Base-by-base conservation (phyloP, 371 early-diverging fungal genomes). In the Rhizoclosmatium hyalinum region DNA sequence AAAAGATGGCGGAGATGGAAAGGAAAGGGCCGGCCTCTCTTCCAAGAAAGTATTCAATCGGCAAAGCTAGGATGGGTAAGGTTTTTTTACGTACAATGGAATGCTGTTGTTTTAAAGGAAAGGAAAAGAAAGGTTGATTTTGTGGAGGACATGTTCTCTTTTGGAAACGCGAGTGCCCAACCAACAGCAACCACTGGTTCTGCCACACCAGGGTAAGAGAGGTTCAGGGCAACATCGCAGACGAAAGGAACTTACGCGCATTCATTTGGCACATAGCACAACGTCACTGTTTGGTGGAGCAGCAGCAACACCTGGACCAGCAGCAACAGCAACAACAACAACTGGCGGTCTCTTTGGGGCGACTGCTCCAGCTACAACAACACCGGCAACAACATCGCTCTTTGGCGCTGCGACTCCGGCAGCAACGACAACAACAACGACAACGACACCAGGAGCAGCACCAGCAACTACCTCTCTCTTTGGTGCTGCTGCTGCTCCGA, bases 331-430 rank as follows among this genome's bases (percentile, higher is more conserved):
- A 39, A 19, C 61, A 4, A n/a, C 19, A 3, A 19, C 32, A 32
- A 32, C 32, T 47, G 73, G 65, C 17, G 56, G 65, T 12, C 60
- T 75, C 24, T 75, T 75, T 56, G 71, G 71, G 12, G 50, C 50
- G 6, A 6, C 50, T 6, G 50, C 50, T 1, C 50, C 50, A 50
- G 50, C 50, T 6, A 50, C 50, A 50, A 50, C 50, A 50, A 17
- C 68, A 46, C 55, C 75, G 45, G 50, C 72, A 41, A 41, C 76
- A 65, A 43, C 65, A 39, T n/a, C 44, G 61, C 32, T 41, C 32
- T 21, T 41, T 21, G 61, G 32, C 6, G 61, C 41, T 3, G 72
- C 75, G 5, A 32, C 71, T 8, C 43, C 75, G 24, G 71, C 68
- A 44, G 62, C 14, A 19, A 17, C 55, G 17, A 14, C 55, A 54